Conservation (phyloP, 768 basidiomycete species). For the Tremella fuciformis region DNA sequence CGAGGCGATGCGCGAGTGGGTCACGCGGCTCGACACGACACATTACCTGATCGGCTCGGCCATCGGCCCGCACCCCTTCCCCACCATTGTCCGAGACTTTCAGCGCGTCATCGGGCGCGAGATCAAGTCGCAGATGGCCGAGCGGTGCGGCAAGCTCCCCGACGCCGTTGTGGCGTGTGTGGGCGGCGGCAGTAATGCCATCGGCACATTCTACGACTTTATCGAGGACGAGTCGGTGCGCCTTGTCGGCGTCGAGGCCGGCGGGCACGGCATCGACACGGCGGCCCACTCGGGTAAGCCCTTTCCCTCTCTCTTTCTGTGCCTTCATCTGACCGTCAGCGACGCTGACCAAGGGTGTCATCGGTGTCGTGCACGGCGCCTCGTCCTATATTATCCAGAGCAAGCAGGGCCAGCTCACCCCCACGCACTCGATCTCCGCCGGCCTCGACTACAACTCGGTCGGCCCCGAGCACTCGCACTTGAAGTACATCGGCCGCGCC, state of each 20-base stretch:
- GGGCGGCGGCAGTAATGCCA: constrained; percentile 95
- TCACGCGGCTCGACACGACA: constrained; percentile 86
- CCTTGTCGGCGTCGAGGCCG: constrained; percentile 92
- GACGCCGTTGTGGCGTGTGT: constrained; percentile 95
- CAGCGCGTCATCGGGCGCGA: constrained; percentile 92
- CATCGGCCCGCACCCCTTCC: constrained; percentile 98
- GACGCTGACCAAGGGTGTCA: constrained; percentile 82
- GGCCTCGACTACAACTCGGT: constrained; percentile 59
- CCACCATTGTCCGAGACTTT: constrained; percentile 97
- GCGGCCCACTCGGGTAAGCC: constrained; percentile 65
- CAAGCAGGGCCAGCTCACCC: constrained; percentile 83
- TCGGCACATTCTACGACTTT: constrained; percentile 96
- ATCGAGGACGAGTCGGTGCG: constrained; percentile 81
- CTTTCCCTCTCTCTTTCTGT: too few relatives aligned
- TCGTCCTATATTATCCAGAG: constrained; percentile 93
- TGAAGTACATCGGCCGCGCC: constrained; percentile 89
- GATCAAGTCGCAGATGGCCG: constrained; percentile 81
- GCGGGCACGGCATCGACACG: constrained; percentile 85
- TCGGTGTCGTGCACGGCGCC: constrained; percentile 90
- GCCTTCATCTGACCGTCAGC: constrained; percentile 56
- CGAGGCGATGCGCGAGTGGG: constrained; percentile 98
- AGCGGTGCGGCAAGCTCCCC: constrained; percentile 75
- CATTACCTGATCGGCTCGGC: constrained; percentile 97
- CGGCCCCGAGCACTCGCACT: constrained; percentile 95
- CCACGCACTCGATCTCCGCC: constrained; percentile 93